Base-by-base conservation (phyloP, 1,284 basidiomycete species). In the Ustilago trichophora region DNA sequence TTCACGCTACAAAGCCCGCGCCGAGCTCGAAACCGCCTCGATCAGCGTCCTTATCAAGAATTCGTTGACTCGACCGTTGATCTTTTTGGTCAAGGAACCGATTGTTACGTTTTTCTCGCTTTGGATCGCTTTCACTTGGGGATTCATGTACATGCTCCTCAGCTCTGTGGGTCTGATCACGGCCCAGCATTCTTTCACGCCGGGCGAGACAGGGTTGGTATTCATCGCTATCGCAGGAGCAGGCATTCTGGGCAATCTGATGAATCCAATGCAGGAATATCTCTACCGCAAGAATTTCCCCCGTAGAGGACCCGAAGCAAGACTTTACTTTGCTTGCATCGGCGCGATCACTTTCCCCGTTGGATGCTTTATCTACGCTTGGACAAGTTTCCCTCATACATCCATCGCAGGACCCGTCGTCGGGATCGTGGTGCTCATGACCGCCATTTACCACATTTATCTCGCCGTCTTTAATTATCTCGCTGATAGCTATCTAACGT, bases 81-180 rank as follows among this genome's bases (percentile, higher is more conserved):
- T 83, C 0, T 65, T 66, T 6, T 62, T 76, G 29, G 81, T 87
- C 31, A 90, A 90, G 0, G 91, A 93, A 73, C 90, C 90, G 0
- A 85, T 91, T 27, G 90, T 92, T 90, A 84, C 70, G 48, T 82
- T 33, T 72, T 83, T 72, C 51, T 81, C 31, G 67, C 80, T 47
- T 54, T 73, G 55, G 79, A 77, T 50, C 47, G 53, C 45, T 18
- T 34, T 79, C 56, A 86, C 86, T 1, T 92, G 90, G 91, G 91
- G 91, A 0, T 85, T 92, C 11, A 80, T 89, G 41, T 92, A 87
- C 76, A 83, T 82, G 12, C 82, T 91, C 0, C 88, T 75, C n/a
- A 48, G 44, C 16, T 53, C 46, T 5, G 60, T 76, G 31, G 72
- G 81, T 50, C 79, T 85, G 24, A 57, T 81, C 32, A 83, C 83